A percentile compares a stretch with the other conserved stretches of the same genome.
Conservation (phyloP, 306 rosid species). For the Vigna nakashimae region DNA sequence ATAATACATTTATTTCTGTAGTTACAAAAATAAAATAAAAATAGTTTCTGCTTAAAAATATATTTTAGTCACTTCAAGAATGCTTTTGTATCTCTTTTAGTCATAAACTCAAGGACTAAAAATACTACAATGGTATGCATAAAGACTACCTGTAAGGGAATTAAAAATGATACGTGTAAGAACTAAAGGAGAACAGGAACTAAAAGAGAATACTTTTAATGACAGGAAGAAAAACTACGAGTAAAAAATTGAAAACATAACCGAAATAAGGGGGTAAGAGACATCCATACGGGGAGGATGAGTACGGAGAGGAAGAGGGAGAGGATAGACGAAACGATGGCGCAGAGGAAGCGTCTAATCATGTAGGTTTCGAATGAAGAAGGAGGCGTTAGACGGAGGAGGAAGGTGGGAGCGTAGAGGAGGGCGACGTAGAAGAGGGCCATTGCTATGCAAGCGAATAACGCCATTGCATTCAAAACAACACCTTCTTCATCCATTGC, state of each 20-base stretch:
- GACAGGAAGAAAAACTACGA: too few species aligned
- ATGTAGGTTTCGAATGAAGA: conserved; percentile 63
- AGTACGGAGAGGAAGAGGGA: conserved; percentile 61
- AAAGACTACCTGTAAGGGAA: too few species aligned
- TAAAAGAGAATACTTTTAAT: too few species aligned
- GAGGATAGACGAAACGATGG: conserved; percentile 65
- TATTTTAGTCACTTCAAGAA: too few species aligned
- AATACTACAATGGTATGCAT: too few species aligned
- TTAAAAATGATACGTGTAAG: too few species aligned
- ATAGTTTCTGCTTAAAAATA: too few species aligned
- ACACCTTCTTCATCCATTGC: conserved; percentile 62
- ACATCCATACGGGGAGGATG: conserved; percentile 70
- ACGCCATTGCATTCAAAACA: conserved; percentile 60
- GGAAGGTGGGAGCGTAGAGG: conserved; percentile 77
- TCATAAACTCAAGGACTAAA: too few species aligned
- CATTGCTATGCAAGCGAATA: conserved; percentile 63
- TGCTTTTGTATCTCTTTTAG: too few species aligned
- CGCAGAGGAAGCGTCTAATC: conserved; percentile 85
- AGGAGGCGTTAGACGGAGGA: conserved; percentile 85
- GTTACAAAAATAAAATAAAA: too few species aligned
- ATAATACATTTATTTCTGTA: too few species aligned
- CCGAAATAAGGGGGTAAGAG: not conserved
- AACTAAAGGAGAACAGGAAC: too few species aligned
- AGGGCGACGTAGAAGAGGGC: conserved; percentile 74
- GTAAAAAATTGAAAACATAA: not conserved